These are phyloP conservation scores for Angophora floribunda DNA, from an alignment of 345 rosid species.

Conservation along the genomic window DNA sequence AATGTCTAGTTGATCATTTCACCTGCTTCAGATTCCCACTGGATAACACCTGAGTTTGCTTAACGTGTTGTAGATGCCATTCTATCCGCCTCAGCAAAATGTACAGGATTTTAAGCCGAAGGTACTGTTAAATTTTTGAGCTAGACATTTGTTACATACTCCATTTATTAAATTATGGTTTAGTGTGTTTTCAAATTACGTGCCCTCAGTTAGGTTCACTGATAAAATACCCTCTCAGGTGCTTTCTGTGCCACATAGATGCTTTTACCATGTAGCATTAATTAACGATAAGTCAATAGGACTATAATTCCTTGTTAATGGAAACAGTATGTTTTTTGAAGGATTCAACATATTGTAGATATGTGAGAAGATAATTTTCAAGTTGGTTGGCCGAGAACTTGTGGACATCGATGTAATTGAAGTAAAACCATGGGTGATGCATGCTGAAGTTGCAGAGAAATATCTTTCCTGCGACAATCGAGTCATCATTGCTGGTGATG, in stretches of 20 bases:
- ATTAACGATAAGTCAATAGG: background rate
- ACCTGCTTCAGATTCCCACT: background rate
- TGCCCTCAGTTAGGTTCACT: background rate
- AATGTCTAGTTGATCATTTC: background rate
- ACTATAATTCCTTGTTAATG: background rate
- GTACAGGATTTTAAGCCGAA: conserved; percentile 60
- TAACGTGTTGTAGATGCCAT: conserved; percentile 53
- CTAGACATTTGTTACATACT: background rate
- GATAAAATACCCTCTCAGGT: background rate
- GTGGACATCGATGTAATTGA: conserved; percentile 66
- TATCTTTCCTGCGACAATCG: conserved; percentile 46
- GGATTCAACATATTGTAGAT: conserved; percentile 49
- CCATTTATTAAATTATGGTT: background rate
- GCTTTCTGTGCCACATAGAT: background rate
- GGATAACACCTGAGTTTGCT: background rate
- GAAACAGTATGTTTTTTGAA: conserved; percentile 17
- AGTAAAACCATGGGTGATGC: conserved; percentile 96
- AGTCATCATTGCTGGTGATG: conserved; percentile 85
- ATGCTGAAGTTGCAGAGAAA: conserved; percentile 94
- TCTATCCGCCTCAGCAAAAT: conserved; percentile 90
- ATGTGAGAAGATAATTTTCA: conserved; percentile 69
- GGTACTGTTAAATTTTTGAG: conserved; percentile 24
- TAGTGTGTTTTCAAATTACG: background rate
- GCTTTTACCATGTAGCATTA: background rate
- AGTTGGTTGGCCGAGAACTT: conserved; percentile 83